These are phyloP conservation scores for Cladosporium velox DNA, from an alignment of 2,329 filamentous ascomycete genomes.

Conservation along the genomic window DNA sequence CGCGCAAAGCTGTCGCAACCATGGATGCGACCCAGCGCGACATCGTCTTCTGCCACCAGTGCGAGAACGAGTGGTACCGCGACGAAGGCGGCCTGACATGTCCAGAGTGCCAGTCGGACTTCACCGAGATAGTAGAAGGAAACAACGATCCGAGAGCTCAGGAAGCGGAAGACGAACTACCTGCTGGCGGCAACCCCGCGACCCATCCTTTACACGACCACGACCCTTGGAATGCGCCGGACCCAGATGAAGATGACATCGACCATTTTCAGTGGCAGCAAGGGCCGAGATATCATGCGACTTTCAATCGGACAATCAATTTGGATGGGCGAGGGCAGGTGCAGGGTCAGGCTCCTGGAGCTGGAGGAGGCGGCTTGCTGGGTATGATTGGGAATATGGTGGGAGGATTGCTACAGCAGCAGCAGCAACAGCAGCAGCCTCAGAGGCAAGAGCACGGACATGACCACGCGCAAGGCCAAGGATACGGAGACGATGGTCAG, in stretches of 20 bases:
- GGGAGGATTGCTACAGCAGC: conserved; percentile 24
- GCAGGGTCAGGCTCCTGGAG: conserved; percentile 27
- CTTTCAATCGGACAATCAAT: conserved; percentile 44
- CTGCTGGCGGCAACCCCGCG: conserved; percentile 26
- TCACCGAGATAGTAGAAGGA: conserved; percentile 70
- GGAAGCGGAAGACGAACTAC: conserved; percentile 28
- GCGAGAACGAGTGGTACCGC: conserved; percentile 77
- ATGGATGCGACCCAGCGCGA: conserved; percentile 47
- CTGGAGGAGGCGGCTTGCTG: conserved; percentile 46
- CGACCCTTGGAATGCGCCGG: conserved; percentile 53
- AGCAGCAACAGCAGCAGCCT: conserved; percentile 22
- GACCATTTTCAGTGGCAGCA: conserved; percentile 36
- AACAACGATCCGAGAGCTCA: conserved; percentile 16
- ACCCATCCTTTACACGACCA: conserved; percentile 45
- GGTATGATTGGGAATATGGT: conserved; percentile 28
- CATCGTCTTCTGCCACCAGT: conserved; percentile 83
- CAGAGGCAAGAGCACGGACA: conserved; percentile 13
- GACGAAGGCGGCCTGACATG: conserved; percentile 70
- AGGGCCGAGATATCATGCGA: conserved; percentile 37
- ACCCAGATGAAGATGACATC: conserved; percentile 51
- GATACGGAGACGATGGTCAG: conserved; percentile 9
- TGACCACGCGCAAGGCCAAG: conserved; percentile 5
- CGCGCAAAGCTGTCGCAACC: neutral
- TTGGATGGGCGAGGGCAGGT: conserved; percentile 24
- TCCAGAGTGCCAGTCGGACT: conserved; percentile 74